Base-by-base conservation (phyloP, 129 eudicot species). In the Gnaphalium uliginosum region DNA sequence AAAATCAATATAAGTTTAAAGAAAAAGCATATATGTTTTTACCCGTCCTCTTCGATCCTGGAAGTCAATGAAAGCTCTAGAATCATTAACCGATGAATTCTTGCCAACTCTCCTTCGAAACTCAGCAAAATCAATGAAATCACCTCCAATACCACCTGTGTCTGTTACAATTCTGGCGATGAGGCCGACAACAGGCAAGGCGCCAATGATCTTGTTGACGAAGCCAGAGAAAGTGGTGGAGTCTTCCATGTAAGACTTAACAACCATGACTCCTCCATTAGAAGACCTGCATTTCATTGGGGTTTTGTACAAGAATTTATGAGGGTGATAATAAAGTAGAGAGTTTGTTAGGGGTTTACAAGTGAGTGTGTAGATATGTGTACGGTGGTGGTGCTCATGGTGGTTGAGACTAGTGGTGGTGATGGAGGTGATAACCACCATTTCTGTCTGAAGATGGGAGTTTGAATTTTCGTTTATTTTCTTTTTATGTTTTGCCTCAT, bases 111-210 rank as follows among this genome's bases (percentile, higher is more conserved):
- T 77, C 69, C 98, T 82, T 50, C 98, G 72, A 78, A 94, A 94
- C 87, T 94, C 98, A 0, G 98, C 98, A 58, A 94, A 94, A 78
- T 94, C 98, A 35, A 94, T 73, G 27, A 86, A 81, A 77, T 94
- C 98, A 3, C 92, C 97, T 4, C 96, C 98, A 11, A 94, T 83
- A n/a, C 98, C 98, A 6, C 97, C 98, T 24, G 91, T 96, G 29
- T 91, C 97, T n/a, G 86, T 90, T 10, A 85, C 3, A 37, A 94
- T 89, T 50, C 98, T 77, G 35, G 98, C 97, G 0, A 91, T 72
- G 46, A 94, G 97, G 11, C 98, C 98, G 5, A 94, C 58, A 8
- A 94, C 89, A 21, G 98, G 97, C 63, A 94, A 82, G 11, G 98
- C 86, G 15, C 98, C 98, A 54, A 94, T 82, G 59, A 94, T 81